Evolutionary conservation across 257 asterid species (phyloP), one percentile per base, ranked within the genome.

Genomic region (Capsicum baccatum): DNA sequence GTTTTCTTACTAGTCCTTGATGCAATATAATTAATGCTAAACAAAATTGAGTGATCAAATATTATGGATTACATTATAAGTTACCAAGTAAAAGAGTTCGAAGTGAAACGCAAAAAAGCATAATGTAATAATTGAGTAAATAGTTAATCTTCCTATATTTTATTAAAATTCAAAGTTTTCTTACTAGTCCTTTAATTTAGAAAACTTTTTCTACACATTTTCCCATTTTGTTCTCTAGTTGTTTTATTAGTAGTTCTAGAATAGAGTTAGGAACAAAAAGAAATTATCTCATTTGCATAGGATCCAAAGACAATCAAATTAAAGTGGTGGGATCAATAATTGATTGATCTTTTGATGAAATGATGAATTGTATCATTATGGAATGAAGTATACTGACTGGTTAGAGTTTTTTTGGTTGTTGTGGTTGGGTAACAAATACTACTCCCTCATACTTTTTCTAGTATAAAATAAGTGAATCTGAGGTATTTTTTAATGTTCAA

Each of bases 261-360:
- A 85, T 33, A 64, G 81, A 69, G 59, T 69, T 69, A 52, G 83
- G 86, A 35, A 81, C 69, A 85, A 58, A 64, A 35, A 35, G 3
- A 67, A 12, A 13, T 12, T 6, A 76, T 44, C 84, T 69, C 87
- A 83, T 70, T 62, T 74, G 87, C 90, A 91, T 88, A 89, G 94
- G 95, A 92, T 92, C 90, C 93, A 67, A 89, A 92, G 88, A 90
- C 44, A 81, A 87, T 87, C 85, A 79, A 48, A 55, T 81, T 4
- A 85, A 73, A 48, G 37, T 81, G 85, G 94, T 88, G 91, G 90
- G 64, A 84, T 87, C 97, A 90, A 89, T 91, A 86, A 90, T 93
- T 42, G 79, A 69, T 39, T 69, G 33, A 69, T 39, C 37, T 71
- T 71, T 71, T 71, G 17, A 47, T 71, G 79, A 71, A 9, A 71